Conservation (phyloP, 2,329 filamentous ascomycete species). For the Neofusicoccum sp. region DNA sequence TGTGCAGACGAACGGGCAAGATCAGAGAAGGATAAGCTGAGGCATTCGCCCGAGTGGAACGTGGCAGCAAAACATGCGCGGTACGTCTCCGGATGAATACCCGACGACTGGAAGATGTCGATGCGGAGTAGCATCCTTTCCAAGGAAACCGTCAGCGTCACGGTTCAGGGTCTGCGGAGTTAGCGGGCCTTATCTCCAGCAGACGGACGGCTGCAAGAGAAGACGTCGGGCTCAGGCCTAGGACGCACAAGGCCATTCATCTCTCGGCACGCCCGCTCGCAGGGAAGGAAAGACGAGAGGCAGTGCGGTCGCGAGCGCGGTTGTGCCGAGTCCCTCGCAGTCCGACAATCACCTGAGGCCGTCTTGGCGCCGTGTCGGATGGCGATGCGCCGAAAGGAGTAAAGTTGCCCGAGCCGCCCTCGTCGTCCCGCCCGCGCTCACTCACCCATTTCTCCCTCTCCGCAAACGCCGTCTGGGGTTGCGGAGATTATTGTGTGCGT, state of each 20-base stretch:
- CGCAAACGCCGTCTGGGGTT: no score
- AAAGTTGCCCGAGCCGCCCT: background rate
- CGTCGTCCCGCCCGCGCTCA: background rate
- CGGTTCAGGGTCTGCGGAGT: background rate
- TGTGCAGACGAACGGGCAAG: background rate
- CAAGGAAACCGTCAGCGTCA: background rate
- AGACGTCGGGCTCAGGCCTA: no score
- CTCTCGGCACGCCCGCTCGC: background rate
- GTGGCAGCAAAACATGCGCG: background rate
- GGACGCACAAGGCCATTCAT: background rate
- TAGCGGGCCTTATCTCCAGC: background rate
- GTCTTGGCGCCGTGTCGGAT: background rate
- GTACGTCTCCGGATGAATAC: background rate
- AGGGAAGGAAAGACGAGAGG: background rate
- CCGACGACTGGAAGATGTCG: background rate
- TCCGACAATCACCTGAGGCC: conserved; percentile 1
- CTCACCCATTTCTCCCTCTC: background rate
- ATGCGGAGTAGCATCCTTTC: background rate
- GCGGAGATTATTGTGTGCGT: no score
- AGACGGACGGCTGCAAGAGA: background rate
- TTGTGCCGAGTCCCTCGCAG: background rate
- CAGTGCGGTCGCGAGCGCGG: background rate
- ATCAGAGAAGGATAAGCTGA: background rate
- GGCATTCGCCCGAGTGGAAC: no score
- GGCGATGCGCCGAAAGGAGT: background rate